These are phyloP conservation scores for Puccinia polysora DNA, from an alignment of 1,284 basidiomycete genomes.

Conservation along the genomic window DNA sequence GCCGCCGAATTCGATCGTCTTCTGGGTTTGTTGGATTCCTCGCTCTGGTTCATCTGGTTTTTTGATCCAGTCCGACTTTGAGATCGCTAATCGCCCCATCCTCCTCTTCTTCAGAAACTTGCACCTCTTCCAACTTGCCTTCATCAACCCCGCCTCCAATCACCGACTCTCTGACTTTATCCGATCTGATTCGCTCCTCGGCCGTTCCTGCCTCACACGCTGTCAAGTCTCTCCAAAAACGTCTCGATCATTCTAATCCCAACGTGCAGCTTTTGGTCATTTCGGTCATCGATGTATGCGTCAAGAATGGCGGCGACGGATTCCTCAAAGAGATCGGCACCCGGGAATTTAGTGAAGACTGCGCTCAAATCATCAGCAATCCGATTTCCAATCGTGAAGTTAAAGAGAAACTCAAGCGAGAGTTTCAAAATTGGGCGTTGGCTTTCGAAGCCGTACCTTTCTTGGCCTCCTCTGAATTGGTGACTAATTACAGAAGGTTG, in stretches of 20 bases:
- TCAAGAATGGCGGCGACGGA: conserved; percentile 96
- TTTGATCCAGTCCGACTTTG: not conserved
- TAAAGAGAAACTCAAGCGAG: conserved; percentile 69
- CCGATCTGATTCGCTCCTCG: conserved; percentile 72
- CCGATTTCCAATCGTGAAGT: conserved; percentile 68
- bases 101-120: conserved; percentile 12
- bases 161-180: conserved; percentile 31
- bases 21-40: conserved; percentile 14
- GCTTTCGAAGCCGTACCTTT: conserved; percentile 76
- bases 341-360: conserved; percentile 87
- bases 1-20: conserved; percentile 39
- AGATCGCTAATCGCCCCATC: not conserved
- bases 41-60: not conserved
- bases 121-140: conserved; percentile 39
- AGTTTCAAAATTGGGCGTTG: conserved; percentile 87
- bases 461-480: conserved; percentile 64
- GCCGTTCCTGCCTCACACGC: conserved; percentile 77
- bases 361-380: conserved; percentile 66
- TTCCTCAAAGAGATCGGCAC: conserved; percentile 80
- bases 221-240: conserved; percentile 78
- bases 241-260: conserved; percentile 89
- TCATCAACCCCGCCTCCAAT: conserved; percentile 40
- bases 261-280: conserved; percentile 87
- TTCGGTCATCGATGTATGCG: conserved; percentile 80
- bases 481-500: conserved; percentile 58